Conservation (phyloP, 768 basidiomycete species). For the Lactarius sp. region DNA sequence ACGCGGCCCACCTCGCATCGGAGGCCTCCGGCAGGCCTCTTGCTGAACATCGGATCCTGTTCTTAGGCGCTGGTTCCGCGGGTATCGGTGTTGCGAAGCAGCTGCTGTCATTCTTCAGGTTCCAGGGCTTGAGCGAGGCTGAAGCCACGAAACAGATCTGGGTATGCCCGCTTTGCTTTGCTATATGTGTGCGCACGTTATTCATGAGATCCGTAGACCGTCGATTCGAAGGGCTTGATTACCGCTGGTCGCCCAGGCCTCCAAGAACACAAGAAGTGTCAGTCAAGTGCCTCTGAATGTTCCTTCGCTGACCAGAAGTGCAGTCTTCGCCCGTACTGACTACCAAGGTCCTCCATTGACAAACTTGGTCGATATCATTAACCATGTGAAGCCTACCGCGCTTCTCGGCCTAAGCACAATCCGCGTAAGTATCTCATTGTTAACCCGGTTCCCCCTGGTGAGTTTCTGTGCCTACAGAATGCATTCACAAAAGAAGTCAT, state of each 20-base stretch:
- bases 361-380: conserved; percentile 73
- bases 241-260: conserved; percentile 65
- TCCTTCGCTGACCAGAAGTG: conserved; percentile 8
- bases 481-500: conserved; percentile 75
- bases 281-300: conserved; percentile 25
- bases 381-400: conserved; percentile 81
- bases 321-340: conserved; percentile 80
- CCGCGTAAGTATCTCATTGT: conserved; percentile 38
- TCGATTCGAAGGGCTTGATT: conserved; percentile 85
- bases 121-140: conserved; percentile 68
- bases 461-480: conserved; percentile 39
- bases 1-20: conserved; percentile 77
- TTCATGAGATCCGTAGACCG: conserved; percentile 28
- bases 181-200: neutral
- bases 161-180: conserved; percentile 34
- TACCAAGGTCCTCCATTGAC: conserved; percentile 73
- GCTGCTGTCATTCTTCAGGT: conserved; percentile 81
- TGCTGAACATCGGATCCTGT: conserved; percentile 77
- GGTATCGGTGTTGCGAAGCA: conserved; percentile 92
- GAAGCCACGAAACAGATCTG: conserved; percentile 76
- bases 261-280: conserved; percentile 81
- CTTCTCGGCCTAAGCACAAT: conserved; percentile 85
- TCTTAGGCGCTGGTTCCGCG: conserved; percentile 89
- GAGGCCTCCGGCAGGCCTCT: conserved; percentile 62
- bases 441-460: conserved; percentile 3